phyloP scores from a whole-genome alignment of 163 green algal genomes.

The Scenedesmus sp. region DNA sequence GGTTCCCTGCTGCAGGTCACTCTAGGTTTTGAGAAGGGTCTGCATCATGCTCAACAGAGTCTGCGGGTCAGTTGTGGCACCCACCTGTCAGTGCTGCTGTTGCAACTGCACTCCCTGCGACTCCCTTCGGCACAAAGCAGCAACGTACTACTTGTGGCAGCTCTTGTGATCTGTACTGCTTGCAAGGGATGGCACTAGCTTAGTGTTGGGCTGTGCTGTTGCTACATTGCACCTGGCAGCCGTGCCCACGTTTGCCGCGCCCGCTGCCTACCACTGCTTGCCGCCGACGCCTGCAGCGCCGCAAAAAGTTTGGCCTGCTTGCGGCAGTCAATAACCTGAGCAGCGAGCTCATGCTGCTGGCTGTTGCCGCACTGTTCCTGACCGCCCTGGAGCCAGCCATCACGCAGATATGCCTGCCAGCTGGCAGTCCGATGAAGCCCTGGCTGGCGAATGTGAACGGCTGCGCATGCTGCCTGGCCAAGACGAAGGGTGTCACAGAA shows the following conservation, averaged over 20 bases:
- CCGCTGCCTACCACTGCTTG: background rate
- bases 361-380: constrained; percentile 60
- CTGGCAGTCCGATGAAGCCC: background rate
- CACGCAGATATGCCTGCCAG: constrained; percentile 44
- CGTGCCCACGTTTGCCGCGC: background rate
- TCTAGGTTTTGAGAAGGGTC: constrained; percentile 41
- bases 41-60: constrained; percentile 29
- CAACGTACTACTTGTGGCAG: too few species aligned
- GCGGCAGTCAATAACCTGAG: constrained; percentile 56
- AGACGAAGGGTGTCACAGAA: constrained; percentile 39
- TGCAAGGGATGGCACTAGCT: too few species aligned
- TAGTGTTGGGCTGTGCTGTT: background rate
- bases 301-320: constrained; percentile 58
- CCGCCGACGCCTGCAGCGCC: background rate
- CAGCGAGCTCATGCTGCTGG: constrained; percentile 59
- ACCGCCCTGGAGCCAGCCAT: constrained; percentile 53
- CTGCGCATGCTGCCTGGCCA: constrained; percentile 36
- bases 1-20: constrained; percentile 19
- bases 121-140: too few species aligned
- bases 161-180: too few species aligned
- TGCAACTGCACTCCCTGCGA: too few species aligned
- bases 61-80: constrained; percentile 6
- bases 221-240: background rate
- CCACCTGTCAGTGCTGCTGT: background rate
- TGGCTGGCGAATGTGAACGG: constrained; percentile 40